Conservation (phyloP, 805 yeast species). For the Candida bentonensis region DNA sequence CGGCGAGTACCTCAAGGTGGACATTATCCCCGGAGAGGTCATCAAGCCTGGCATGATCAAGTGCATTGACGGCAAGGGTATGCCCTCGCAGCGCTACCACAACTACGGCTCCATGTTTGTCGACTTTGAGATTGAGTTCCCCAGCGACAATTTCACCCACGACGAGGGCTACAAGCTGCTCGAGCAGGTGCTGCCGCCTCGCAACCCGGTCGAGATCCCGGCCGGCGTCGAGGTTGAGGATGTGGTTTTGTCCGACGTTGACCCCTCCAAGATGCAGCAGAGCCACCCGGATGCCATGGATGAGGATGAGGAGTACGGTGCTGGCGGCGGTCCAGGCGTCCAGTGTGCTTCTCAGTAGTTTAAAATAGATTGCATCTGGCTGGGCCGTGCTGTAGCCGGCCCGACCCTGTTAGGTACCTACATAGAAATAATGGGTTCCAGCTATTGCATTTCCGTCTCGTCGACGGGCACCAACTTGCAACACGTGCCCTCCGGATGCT, state of each 20-base stretch:
- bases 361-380: too few relatives aligned
- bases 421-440: too few relatives aligned
- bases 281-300: constrained; percentile 22
- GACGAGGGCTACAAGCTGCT: constrained; percentile 56
- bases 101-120: constrained; percentile 78
- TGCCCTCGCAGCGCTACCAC: constrained; percentile 88
- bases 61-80: constrained; percentile 86
- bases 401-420: too few relatives aligned
- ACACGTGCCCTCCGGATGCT: too few relatives aligned
- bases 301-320: constrained; percentile 47
- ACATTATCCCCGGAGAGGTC: constrained; percentile 83
- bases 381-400: too few relatives aligned
- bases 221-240: constrained; percentile 60
- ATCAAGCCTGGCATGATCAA: constrained; percentile 72
- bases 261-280: constrained; percentile 42
- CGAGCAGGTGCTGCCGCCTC: constrained; percentile 67
- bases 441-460: too few relatives aligned
- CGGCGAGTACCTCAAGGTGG: constrained; percentile 79
- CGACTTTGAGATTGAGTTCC: constrained; percentile 84
- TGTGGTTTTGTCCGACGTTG: constrained; percentile 54
- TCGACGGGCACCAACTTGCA: too few relatives aligned
- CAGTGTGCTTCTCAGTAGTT: constrained; percentile 87
- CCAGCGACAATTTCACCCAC: constrained; percentile 52
- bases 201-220: constrained; percentile 37
- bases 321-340: constrained; percentile 42